phyloP scores from a whole-genome alignment of 192 early-diverging fungal species.

The Backusella luteola region DNA sequence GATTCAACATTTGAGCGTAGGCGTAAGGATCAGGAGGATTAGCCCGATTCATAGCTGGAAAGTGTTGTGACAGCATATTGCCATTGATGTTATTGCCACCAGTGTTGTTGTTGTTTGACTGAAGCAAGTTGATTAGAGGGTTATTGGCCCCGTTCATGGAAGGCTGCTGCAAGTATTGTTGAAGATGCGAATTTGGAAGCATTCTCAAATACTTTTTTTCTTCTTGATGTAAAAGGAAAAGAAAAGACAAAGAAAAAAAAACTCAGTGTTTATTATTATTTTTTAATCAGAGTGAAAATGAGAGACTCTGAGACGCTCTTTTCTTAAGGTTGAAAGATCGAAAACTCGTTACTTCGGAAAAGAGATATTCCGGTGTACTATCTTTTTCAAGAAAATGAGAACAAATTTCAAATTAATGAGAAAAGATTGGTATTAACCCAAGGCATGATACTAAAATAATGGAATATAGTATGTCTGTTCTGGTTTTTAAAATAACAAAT shows the following conservation, averaged over 20 bases:
- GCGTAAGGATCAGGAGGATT: slow-evolving; percentile 9
- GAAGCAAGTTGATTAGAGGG: slow-evolving; percentile 21
- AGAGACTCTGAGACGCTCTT: neutral
- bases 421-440: too few species aligned
- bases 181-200: slow-evolving; percentile 41
- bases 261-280: neutral
- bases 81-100: neutral
- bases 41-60: slow-evolving; percentile 21
- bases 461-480: too few species aligned
- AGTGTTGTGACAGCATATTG: slow-evolving; percentile 30
- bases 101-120: slow-evolving; percentile 12
- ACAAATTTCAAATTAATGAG: too few species aligned
- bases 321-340: neutral
- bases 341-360: neutral
- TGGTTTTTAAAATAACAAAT: too few species aligned
- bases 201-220: neutral
- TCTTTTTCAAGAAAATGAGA: too few species aligned
- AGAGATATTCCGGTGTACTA: neutral
- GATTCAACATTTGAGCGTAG: slow-evolving; percentile 19
- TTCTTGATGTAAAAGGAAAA: neutral
- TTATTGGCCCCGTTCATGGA: slow-evolving; percentile 11
- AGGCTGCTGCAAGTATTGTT: slow-evolving; percentile 46
- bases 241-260: neutral
- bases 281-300: neutral
- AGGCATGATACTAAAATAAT: too few species aligned